Evolutionary conservation across 306 rosid genomes (phyloP).

Genomic region (Castanea crenata): DNA sequence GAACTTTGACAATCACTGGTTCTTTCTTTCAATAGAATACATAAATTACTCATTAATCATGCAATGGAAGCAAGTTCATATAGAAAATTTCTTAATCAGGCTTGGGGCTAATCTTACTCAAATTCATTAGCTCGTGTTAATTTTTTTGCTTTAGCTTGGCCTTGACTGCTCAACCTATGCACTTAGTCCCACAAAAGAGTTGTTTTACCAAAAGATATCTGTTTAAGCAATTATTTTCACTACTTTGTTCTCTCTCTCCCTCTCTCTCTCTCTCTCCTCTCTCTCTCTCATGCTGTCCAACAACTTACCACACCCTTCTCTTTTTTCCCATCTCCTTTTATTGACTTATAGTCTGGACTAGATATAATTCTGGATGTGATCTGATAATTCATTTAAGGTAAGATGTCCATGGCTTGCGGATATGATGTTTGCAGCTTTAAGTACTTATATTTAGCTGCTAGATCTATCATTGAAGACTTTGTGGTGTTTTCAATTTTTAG

Average conservation of each 20-base stretch:
- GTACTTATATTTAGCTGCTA: not conserved
- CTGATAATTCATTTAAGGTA: not conserved
- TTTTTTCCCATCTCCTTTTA: not conserved
- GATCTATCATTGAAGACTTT: conserved; percentile 8
- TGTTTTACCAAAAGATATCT: not conserved
- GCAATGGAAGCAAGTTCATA: not conserved
- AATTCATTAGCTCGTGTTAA: not conserved
- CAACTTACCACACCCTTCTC: not conserved
- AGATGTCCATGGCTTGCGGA: not conserved
- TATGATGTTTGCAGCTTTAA: not conserved
- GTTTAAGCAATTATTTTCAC: not conserved
- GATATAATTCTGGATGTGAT: not conserved
- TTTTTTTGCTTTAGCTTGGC: not conserved
- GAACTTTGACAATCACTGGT: not conserved
- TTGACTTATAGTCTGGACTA: not conserved
- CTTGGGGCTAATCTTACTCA: not conserved
- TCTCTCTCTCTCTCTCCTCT: not conserved
- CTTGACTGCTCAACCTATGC: not conserved
- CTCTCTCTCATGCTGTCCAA: not conserved
- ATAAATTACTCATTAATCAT: not conserved
- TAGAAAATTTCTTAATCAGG: not conserved
- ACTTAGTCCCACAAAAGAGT: not conserved
- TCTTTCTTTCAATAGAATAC: not conserved
- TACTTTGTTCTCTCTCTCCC: no score
- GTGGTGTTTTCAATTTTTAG: conserved; percentile 32